A percentile compares a stretch with the other conserved stretches of the same genome.
Evolutionary conservation across 306 rosid genomes (phyloP).

Genomic region (Delonix regia): DNA sequence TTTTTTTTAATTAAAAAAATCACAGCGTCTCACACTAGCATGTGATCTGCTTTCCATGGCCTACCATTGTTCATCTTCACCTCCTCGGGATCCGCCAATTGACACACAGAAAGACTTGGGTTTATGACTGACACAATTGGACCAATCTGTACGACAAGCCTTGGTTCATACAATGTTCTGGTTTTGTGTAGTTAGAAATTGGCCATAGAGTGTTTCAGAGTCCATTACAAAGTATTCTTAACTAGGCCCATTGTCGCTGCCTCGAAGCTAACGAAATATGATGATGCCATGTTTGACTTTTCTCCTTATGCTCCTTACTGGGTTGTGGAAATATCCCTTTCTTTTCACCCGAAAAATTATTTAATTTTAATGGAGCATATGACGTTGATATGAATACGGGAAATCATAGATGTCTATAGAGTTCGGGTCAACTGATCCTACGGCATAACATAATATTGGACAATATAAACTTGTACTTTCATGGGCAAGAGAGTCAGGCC

Average conservation of each 20-base stretch:
- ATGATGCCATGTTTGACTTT: slow-evolving; percentile 45
- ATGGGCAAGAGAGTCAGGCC: no score
- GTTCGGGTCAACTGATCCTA: no score
- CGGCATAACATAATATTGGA: no score
- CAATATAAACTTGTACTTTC: no score
- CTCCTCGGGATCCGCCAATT: slow-evolving; percentile 36
- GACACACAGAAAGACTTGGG: slow-evolving; percentile 40
- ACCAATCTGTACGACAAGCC: slow-evolving; percentile 38
- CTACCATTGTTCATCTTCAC: slow-evolving; percentile 46
- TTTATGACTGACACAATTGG: slow-evolving; percentile 46
- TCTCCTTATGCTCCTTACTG: slow-evolving; percentile 43
- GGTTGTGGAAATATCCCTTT: no score
- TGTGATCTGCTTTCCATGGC: no score
- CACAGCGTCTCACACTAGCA: no score
- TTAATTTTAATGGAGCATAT: no score
- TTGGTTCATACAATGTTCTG: slow-evolving; percentile 43
- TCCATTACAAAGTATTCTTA: slow-evolving; percentile 48
- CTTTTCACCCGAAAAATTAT: no score
- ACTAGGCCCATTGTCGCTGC: slow-evolving; percentile 41
- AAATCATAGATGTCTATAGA: no score
- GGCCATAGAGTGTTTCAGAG: slow-evolving; percentile 46
- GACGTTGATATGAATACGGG: no score
- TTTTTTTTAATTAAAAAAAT: no score
- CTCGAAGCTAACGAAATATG: slow-evolving; percentile 39
- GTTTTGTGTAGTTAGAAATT: slow-evolving; percentile 44